phyloP scores from a whole-genome alignment of 768 basidiomycete genomes.

The Hericium coralloides region DNA sequence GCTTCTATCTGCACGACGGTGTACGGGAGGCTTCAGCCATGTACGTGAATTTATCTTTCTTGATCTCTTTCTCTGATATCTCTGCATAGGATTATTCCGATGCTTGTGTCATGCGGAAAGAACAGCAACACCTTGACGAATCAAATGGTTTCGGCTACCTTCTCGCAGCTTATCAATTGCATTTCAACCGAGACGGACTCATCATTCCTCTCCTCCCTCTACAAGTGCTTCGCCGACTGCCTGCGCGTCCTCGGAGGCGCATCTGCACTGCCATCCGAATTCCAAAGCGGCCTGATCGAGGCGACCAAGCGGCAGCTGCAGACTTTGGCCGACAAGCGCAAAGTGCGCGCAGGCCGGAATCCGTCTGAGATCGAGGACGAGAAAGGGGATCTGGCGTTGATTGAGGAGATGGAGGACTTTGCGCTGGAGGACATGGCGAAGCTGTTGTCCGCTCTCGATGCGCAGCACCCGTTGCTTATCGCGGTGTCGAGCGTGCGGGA shows the following conservation, averaged over 20 bases:
- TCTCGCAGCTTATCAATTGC: slow-evolving; percentile 54
- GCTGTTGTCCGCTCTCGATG: slow-evolving; percentile 47
- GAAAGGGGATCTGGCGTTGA: slow-evolving; percentile 56
- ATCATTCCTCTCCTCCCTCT: slow-evolving; percentile 71
- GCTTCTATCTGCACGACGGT: slow-evolving; percentile 80
- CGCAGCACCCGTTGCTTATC: slow-evolving; percentile 54
- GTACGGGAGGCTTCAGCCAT: slow-evolving; percentile 71
- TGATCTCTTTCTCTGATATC: background rate
- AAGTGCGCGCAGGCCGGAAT: slow-evolving; percentile 36
- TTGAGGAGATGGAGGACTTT: slow-evolving; percentile 81
- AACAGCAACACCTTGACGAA: slow-evolving; percentile 52
- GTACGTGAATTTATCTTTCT: slow-evolving; percentile 30
- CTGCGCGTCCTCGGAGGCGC: slow-evolving; percentile 51
- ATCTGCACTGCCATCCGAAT: slow-evolving; percentile 40
- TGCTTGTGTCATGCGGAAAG: slow-evolving; percentile 63
- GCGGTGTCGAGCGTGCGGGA: slow-evolving; percentile 68
- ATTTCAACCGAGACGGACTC: slow-evolving; percentile 63
- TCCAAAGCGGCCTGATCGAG: slow-evolving; percentile 47
- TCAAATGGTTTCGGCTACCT: slow-evolving; percentile 51
- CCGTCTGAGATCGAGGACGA: slow-evolving; percentile 36
- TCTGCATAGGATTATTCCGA: slow-evolving; percentile 52
- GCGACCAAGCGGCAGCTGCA: slow-evolving; percentile 69
- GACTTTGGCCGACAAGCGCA: slow-evolving; percentile 57
- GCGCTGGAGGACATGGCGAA: slow-evolving; percentile 73
- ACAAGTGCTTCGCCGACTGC: slow-evolving; percentile 58